phyloP scores from a whole-genome alignment of 129 eudicot genomes.

The Ambrosia trifida region DNA sequence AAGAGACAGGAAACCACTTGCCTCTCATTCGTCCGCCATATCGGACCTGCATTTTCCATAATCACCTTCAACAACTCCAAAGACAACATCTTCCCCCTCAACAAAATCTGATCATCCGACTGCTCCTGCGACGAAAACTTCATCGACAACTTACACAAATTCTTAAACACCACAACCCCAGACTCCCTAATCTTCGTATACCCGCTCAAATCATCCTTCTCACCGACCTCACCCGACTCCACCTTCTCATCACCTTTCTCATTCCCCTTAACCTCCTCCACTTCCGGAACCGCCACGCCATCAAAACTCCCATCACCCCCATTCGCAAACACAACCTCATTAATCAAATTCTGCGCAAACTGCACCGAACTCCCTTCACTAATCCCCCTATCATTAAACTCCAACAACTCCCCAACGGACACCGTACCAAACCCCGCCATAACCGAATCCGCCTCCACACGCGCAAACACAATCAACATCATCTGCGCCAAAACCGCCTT shows the following conservation, averaged over 20 bases:
- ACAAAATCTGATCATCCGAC: conserved; percentile 81
- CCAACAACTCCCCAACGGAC: conserved; percentile 67
- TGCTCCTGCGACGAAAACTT: conserved; percentile 88
- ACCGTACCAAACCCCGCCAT: conserved; percentile 48
- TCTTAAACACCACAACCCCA: conserved; percentile 82
- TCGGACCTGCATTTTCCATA: conserved; percentile 75
- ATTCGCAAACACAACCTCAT: conserved; percentile 64
- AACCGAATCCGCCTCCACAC: conserved; percentile 70
- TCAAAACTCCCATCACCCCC: conserved; percentile 34
- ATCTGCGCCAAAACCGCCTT: conserved; percentile 94
- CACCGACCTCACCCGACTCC: conserved; percentile 29
- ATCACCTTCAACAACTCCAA: conserved; percentile 86
- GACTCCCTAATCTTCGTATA: conserved; percentile 78
- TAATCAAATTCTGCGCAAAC: conserved; percentile 68
- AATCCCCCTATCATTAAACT: conserved; percentile 83
- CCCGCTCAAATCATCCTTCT: conserved; percentile 42
- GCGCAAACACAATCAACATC: conserved; percentile 70
- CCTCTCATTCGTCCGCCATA: conserved; percentile 95
- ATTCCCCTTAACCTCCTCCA: conserved; percentile 15
- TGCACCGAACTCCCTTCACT: conserved; percentile 91
- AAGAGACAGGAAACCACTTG: conserved; percentile 34
- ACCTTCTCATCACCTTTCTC: conserved; percentile 35
- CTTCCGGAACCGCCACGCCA: conserved; percentile 21
- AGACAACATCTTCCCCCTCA: conserved; percentile 89
- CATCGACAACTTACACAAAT: conserved; percentile 94